These are phyloP conservation scores for Verticillium nonalfalfae DNA, from an alignment of 2,329 filamentous ascomycete species.

Conservation along the genomic window DNA sequence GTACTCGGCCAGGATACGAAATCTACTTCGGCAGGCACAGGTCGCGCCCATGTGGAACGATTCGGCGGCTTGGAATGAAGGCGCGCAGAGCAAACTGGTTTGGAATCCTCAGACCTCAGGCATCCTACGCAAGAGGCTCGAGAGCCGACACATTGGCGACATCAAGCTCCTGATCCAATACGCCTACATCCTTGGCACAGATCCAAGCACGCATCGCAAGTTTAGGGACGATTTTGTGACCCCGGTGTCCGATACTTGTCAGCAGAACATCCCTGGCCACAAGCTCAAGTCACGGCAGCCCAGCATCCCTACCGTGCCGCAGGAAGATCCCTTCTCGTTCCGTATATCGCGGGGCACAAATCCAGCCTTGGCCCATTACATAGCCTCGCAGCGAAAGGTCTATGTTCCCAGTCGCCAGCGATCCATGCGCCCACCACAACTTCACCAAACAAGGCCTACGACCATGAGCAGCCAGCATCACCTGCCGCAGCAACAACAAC, in stretches of 20 bases:
- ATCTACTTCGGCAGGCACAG: slow-evolving; percentile 33
- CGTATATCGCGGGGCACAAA: slow-evolving; percentile 26
- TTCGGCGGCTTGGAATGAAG: slow-evolving; percentile 22
- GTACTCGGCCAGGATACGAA: slow-evolving; percentile 36
- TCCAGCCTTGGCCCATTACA: slow-evolving; percentile 25
- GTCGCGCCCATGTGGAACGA: slow-evolving; percentile 29
- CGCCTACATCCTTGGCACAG: slow-evolving; percentile 28
- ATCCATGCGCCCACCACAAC: slow-evolving; percentile 7
- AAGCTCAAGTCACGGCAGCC: slow-evolving; percentile 12
- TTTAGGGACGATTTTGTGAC: slow-evolving; percentile 26
- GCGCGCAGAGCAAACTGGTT: slow-evolving; percentile 16
- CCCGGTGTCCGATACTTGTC: slow-evolving; percentile 27
- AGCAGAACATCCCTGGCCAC: slow-evolving; percentile 26
- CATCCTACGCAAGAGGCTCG: slow-evolving; percentile 34
- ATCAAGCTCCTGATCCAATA: slow-evolving; percentile 30
- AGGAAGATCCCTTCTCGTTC: slow-evolving; percentile 25
- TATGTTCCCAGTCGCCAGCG: slow-evolving; percentile 16
- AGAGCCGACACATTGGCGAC: slow-evolving; percentile 36
- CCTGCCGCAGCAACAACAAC: slow-evolving; percentile 15
- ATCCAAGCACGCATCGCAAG: slow-evolving; percentile 18
- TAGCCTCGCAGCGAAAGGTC: slow-evolving; percentile 26
- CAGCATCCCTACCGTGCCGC: neutral
- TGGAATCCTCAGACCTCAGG: slow-evolving; percentile 37
- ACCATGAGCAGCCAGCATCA: slow-evolving; percentile 10
- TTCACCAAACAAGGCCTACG: slow-evolving; percentile 8